These are phyloP conservation scores for Chaetomium cochliodes DNA, from an alignment of 495 filamentous ascomycete genomes.

Conservation along the genomic window DNA sequence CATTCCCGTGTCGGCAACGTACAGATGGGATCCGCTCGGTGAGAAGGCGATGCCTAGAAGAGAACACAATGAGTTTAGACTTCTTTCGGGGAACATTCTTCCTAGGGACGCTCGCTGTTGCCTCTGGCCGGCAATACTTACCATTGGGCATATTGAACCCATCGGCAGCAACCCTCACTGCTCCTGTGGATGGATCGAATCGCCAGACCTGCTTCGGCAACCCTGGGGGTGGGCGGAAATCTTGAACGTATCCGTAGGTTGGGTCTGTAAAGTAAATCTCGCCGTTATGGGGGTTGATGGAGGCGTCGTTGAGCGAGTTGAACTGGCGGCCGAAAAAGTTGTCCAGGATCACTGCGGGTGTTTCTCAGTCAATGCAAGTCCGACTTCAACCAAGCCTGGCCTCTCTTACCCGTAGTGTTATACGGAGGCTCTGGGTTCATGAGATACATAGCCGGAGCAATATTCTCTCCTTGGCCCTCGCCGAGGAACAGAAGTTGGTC, in stretches of 20 bases:
- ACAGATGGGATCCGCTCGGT: conserved; percentile 51
- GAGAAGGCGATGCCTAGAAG: conserved; percentile 53
- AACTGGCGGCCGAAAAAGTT: conserved; percentile 60
- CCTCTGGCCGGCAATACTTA: conserved; percentile 17
- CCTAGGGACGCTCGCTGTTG: too few relatives aligned
- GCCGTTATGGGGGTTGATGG: conserved; percentile 51
- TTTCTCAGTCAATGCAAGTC: background rate
- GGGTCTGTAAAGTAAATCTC: conserved; percentile 66
- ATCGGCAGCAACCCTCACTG: conserved; percentile 54
- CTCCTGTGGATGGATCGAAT: conserved; percentile 47
- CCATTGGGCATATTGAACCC: conserved; percentile 57
- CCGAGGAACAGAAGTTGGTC: conserved; percentile 47
- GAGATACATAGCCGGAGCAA: conserved; percentile 43
- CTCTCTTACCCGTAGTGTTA: conserved; percentile 47
- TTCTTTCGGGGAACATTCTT: too few relatives aligned
- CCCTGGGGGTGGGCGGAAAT: conserved; percentile 52
- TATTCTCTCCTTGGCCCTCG: conserved; percentile 49
- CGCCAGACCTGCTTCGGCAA: conserved; percentile 59
- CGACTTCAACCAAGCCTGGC: too few relatives aligned
- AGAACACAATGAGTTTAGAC: background rate
- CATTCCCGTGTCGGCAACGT: conserved; percentile 58
- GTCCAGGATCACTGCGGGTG: conserved; percentile 40
- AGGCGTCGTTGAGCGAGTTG: conserved; percentile 60
- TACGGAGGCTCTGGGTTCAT: conserved; percentile 51
- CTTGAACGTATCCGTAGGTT: conserved; percentile 58